Conservation (phyloP, 202 grass and related monocot genomes). For the Panicum virgatum region DNA sequence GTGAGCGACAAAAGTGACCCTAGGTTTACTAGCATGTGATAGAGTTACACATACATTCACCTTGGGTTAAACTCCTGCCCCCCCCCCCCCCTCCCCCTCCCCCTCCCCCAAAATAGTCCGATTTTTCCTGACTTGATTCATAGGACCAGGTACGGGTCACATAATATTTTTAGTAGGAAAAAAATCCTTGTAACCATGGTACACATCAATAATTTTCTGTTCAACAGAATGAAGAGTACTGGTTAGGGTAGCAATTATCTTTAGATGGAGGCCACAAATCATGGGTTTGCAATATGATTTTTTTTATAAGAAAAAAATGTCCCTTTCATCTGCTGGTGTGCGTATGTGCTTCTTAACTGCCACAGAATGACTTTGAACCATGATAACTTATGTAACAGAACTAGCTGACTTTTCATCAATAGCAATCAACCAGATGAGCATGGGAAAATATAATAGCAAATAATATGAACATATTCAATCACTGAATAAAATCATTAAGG, state of each 20-base stretch:
- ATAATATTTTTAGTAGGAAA: slow-evolving; percentile 5
- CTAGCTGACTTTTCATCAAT: not conserved
- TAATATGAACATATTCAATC: not conserved
- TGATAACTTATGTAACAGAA: not conserved
- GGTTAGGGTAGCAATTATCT: not conserved
- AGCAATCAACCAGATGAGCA: slow-evolving; percentile 22
- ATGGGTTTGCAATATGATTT: not conserved
- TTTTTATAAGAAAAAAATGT: not conserved
- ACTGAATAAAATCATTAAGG: slow-evolving; percentile 7
- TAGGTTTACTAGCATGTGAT: slow-evolving; percentile 8
- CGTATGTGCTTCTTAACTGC: not conserved
- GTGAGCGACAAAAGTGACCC: not conserved
- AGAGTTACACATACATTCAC: not conserved
- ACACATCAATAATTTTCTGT: not conserved
- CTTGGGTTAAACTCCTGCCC: no score
- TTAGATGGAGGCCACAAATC: not conserved
- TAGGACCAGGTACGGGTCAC: not conserved
- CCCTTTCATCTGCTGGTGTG: slow-evolving; percentile 5
- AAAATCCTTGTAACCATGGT: not conserved
- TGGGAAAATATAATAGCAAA: not conserved
- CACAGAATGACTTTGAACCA: slow-evolving; percentile 5
- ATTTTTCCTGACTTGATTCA: slow-evolving; percentile 3
- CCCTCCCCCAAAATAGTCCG: no score
- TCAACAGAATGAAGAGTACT: not conserved
- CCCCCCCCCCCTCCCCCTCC: no score